Evolutionary conservation across 352 stramenopile genomes (phyloP), one percentile per base, ranked within the genome.

Genomic region (Nothophytophthora sp.): DNA sequence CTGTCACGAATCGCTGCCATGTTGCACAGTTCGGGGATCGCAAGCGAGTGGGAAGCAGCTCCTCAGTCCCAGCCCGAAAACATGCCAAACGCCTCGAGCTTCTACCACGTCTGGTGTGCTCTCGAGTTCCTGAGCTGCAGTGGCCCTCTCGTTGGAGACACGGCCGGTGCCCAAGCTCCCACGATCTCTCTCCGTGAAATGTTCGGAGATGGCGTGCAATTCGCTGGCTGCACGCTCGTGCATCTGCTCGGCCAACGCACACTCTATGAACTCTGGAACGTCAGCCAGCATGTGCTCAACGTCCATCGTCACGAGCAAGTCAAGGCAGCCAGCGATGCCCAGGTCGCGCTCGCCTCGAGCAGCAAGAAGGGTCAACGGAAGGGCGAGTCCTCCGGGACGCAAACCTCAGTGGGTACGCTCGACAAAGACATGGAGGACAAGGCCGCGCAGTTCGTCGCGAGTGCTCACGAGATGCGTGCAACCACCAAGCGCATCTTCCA

Each of bases 71-170:
- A 74, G 28, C 76, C 76, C 0, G 73, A 84, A 28, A 55, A 70
- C n/a, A 64, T 64, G 64, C 46, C 49, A 35, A 84, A 72, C 22
- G n/a, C 48, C 12, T 69, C 72, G 3, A 71, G 67, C 27, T 86
- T 88, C 24, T 88, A 76, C 34, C 63, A 81, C 29, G 77, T 89
- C 1, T 88, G 80, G 76, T 72, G 58, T 29, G 76, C 73, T 3
- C 60, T 90, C 16, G 76, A 90, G 50, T 90, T 84, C 45, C 40
- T 86, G 4, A 81, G 63, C 32, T 87, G 76, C 48, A 64, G 55
- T 15, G 49, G 38, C 20, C 47, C 60, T 28, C 59, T 50, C 33
- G 48, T 46, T 18, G 51, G 8, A 10, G 41, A 43, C 18, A 32
- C 37, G 10, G 36, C 22, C 3, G 58, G 36, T 32, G 45, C 54